Evolutionary conservation across 1,284 basidiomycete genomes (phyloP).

Genomic region (Malassezia dermatis): DNA sequence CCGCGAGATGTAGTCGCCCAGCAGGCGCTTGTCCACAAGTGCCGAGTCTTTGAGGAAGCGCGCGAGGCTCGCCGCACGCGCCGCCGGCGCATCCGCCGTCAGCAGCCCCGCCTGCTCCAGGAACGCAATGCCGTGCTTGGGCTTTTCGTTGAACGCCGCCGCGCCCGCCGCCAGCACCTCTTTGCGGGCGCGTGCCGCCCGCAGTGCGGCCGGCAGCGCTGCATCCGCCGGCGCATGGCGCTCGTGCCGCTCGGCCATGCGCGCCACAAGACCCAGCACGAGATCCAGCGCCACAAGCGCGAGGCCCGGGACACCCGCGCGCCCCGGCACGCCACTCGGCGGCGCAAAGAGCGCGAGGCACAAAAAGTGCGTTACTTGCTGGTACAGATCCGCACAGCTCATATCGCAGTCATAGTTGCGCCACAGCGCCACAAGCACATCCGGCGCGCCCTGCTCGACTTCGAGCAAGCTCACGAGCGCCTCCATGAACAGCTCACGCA

Average conservation of each 20-base stretch:
- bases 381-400: constrained; percentile 91
- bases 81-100: constrained; percentile 53
- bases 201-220: constrained; percentile 35
- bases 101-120: constrained; percentile 56
- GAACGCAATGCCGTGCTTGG: constrained; percentile 72
- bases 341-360: constrained; percentile 49
- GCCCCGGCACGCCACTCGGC: not conserved
- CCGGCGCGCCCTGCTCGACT: constrained; percentile 48
- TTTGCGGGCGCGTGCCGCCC: constrained; percentile 71
- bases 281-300: constrained; percentile 85
- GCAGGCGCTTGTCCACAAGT: constrained; percentile 78
- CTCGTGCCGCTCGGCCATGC: constrained; percentile 72
- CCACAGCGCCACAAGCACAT: constrained; percentile 91
- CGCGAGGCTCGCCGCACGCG: constrained; percentile 52
- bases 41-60: constrained; percentile 75
- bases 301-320: constrained; percentile 50
- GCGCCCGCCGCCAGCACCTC: constrained; percentile 74
- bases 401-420: constrained; percentile 93
- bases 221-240: constrained; percentile 50
- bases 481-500: constrained; percentile 79
- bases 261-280: constrained; percentile 71
- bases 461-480: constrained; percentile 64
- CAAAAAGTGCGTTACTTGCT: constrained; percentile 77
- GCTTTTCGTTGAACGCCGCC: constrained; percentile 84
- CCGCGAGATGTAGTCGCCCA: constrained; percentile 86